phyloP scores from a whole-genome alignment of 2,329 filamentous ascomycete species.

The Nothomitra cinnamomea region DNA sequence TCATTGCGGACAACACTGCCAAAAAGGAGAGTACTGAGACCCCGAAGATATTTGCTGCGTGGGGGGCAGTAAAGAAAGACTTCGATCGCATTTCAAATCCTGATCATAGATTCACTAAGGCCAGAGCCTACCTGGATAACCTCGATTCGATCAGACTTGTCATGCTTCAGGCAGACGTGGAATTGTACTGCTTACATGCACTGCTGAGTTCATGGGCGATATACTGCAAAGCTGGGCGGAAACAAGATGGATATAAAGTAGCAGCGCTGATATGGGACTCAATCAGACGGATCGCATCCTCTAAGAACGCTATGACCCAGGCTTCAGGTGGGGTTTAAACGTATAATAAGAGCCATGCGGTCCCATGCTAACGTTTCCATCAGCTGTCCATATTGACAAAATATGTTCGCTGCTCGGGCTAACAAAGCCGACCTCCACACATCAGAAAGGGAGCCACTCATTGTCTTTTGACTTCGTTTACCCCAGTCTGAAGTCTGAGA shows the following conservation, averaged over 20 bases:
- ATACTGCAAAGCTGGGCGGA: slow-evolving; percentile 10
- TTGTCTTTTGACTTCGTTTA: slow-evolving; percentile 30
- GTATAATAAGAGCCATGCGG: slow-evolving; percentile 11
- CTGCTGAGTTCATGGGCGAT: slow-evolving; percentile 13
- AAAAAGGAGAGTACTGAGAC: too few species aligned
- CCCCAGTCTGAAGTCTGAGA: slow-evolving; percentile 12
- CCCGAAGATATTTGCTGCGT: background rate
- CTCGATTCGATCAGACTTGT: slow-evolving; percentile 7
- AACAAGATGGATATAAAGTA: slow-evolving; percentile 18
- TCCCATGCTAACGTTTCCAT: too few species aligned
- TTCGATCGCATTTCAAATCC: background rate
- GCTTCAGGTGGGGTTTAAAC: slow-evolving; percentile 19
- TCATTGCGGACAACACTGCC: too few species aligned
- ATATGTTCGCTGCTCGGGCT: too few species aligned
- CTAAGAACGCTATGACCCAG: slow-evolving; percentile 24
- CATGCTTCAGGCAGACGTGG: slow-evolving; percentile 10
- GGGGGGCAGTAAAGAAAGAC: background rate
- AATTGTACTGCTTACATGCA: slow-evolving; percentile 9
- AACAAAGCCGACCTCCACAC: slow-evolving; percentile 9
- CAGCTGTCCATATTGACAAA: too few species aligned
- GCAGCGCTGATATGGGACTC: slow-evolving; percentile 31
- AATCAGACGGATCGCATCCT: slow-evolving; percentile 21
- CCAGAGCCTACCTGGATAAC: slow-evolving; percentile 10
- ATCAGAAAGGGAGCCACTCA: slow-evolving; percentile 18
- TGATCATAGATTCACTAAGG: background rate